Evolutionary conservation across 2,329 filamentous ascomycete species (phyloP).

Genomic region (Diaporthe vexans): DNA sequence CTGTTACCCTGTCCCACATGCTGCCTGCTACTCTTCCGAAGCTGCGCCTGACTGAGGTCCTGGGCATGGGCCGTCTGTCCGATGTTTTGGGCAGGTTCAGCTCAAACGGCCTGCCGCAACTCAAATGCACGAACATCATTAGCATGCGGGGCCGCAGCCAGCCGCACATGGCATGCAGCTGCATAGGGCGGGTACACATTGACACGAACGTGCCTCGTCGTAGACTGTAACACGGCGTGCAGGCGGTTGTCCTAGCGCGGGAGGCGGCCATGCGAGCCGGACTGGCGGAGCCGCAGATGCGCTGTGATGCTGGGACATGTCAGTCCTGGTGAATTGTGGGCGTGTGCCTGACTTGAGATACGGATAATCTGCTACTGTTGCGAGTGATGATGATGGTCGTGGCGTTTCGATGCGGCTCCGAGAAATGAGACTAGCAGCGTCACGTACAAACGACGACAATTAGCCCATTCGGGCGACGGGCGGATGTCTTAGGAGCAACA

Average conservation of each 20-base stretch:
- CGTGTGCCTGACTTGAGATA: not conserved
- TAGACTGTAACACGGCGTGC: conserved; percentile 8
- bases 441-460: too few species aligned
- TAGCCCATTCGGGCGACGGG: too few species aligned
- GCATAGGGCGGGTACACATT: not conserved
- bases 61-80: conserved; percentile 15
- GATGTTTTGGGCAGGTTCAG: not conserved
- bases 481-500: conserved; percentile 17
- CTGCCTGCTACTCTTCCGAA: not conserved
- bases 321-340: not conserved
- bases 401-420: conserved; percentile 30
- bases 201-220: not conserved
- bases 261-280: conserved; percentile 22
- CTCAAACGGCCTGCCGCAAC: conserved; percentile 29
- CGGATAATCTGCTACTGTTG: not conserved
- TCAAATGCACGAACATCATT: not conserved
- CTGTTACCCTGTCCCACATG: too few species aligned
- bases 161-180: not conserved
- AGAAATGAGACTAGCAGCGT: conserved; percentile 9
- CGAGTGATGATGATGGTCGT: not conserved
- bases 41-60: not conserved
- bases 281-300: conserved; percentile 26
- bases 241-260: conserved; percentile 33
- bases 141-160: too few species aligned
- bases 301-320: conserved; percentile 6